These are phyloP conservation scores for Thelonectria discophora DNA, from an alignment of 2,329 filamentous ascomycete genomes.

Conservation along the genomic window DNA sequence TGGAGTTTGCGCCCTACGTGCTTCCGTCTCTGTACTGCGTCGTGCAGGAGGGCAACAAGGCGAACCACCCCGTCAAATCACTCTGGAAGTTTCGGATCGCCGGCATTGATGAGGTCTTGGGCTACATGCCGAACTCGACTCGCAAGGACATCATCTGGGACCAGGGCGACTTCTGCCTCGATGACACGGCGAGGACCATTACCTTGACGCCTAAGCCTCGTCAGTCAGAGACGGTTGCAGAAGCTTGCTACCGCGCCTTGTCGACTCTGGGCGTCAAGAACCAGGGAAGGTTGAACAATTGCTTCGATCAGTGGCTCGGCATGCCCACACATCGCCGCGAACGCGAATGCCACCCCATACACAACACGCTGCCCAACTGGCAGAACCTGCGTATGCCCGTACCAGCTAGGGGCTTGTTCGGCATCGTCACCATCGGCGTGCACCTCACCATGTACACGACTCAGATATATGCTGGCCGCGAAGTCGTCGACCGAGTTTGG, in stretches of 20 bases:
- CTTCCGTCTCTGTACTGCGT: conserved; percentile 28
- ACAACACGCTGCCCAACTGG: conserved; percentile 33
- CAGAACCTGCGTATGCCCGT: conserved; percentile 44
- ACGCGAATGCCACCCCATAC: conserved; percentile 44
- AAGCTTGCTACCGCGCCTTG: conserved; percentile 32
- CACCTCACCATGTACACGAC: conserved; percentile 50
- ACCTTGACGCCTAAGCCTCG: conserved; percentile 37
- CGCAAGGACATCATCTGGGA: conserved; percentile 30
- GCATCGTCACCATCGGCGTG: conserved; percentile 48
- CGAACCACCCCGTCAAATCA: conserved; percentile 6
- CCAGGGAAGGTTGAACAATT: conserved; percentile 36
- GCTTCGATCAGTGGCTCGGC: conserved; percentile 41
- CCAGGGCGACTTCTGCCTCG: conserved; percentile 18
- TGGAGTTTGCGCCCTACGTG: not conserved
- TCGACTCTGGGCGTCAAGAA: conserved; percentile 41
- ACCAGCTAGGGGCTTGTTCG: conserved; percentile 47
- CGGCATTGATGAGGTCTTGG: conserved; percentile 33
- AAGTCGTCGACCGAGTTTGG: conserved; percentile 45
- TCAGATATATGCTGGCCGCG: conserved; percentile 33
- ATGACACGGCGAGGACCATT: conserved; percentile 27
- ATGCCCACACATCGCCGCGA: conserved; percentile 30
- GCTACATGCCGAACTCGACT: conserved; percentile 30
- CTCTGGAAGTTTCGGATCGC: conserved; percentile 33
- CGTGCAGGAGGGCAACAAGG: conserved; percentile 35
- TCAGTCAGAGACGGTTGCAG: conserved; percentile 19